Evolutionary conservation across 2,329 filamentous ascomycete genomes (phyloP), one percentile per base, ranked within the genome.

Genomic region (Neonectria hederae): DNA sequence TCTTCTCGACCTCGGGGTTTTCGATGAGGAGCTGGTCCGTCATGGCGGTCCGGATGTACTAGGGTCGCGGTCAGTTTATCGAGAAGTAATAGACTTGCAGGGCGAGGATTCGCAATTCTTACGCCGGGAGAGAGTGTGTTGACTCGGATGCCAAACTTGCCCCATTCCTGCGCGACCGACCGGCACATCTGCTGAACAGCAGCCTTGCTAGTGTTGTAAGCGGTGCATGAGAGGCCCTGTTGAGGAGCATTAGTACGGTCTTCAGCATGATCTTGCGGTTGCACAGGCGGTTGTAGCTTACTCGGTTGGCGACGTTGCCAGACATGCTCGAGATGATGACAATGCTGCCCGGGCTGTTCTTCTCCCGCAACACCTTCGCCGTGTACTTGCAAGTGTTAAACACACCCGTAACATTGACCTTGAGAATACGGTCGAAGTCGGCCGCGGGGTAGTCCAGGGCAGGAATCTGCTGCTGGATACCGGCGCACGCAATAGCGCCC

Each of bases 351-450:
- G 77, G 75, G 0, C 71, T 76, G 8, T 79, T 77, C 49, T 76
- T 78, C 52, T 79, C 76, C n/a, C 79, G 76, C 69, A 86, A 74
- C 40, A 89, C 85, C 65, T 86, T 83, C 55, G 90, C 90, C 26
- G 90, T 87, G 62, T 89, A 89, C 79, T 91, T 90, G 63, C 90
- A 90, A 72, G 89, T 91, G 76, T 90, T 83, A 78, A 89, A 90
- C 26, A 86, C 87, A n/a, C 90, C 91, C 53, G 84, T 90, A 69
- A 92, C 80, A 76, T 93, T 91, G 68, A 90, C 89, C 73, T 89
- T 83, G 74, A 92, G 81, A 71, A 92, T 89, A 76, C 90, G 86
- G 72, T 89, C 84, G 83, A 90, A 92, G 75, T 87, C 87, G 75
- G 89, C 75, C 26, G 79, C 74, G 4, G 80, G 78, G 57, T 84